Evolutionary conservation across 306 rosid species (phyloP), one percentile per base, ranked within the genome.

Genomic region (Hippophae rhamnoides): DNA sequence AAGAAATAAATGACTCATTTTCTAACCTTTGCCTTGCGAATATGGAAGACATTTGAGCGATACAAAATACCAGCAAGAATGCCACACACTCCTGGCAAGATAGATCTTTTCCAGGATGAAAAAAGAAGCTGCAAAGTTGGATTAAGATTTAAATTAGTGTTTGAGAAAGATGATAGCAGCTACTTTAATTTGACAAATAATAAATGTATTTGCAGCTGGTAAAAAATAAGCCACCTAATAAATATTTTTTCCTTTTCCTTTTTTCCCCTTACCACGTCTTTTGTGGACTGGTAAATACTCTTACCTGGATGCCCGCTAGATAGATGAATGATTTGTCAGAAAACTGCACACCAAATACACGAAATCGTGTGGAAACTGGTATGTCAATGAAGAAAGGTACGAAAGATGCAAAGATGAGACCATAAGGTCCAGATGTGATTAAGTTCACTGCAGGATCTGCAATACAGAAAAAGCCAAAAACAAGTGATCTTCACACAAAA

Each of bases 371-470:
- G 52, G 99, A 93, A 74, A 93, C 85, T 10, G 99, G 99, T 72
- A 93, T 93, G 81, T 86, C 99, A 68, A 93, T 77, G 97, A 93
- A 86, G 72, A 93, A 93, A 47, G 97, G 99, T 23, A 88, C 80
- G 68, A 86, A 88, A 7, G 97, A 93, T 43, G 99, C 90, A 86
- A 93, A 93, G 78, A 88, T 82, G 75, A 93, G 99, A 69, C 97
- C 95, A 65, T 93, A 93, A 51, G 99, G 99, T 57, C 99, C 99
- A 41, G 99, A 82, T 8, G 87, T 79, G 70, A 88, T 81, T 31
- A 84, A 77, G 64, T 72, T 86, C 53, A 63, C 81, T 45, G 82
- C 70, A 73, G 94, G 90, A 79, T 93, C 99, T 92, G 95, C 90
- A 56, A 60, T 1, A 65, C 18, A 14, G 58, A 67, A 54, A 54